These are phyloP conservation scores for Bauhinia variegata DNA, from an alignment of 306 rosid genomes.

Conservation along the genomic window DNA sequence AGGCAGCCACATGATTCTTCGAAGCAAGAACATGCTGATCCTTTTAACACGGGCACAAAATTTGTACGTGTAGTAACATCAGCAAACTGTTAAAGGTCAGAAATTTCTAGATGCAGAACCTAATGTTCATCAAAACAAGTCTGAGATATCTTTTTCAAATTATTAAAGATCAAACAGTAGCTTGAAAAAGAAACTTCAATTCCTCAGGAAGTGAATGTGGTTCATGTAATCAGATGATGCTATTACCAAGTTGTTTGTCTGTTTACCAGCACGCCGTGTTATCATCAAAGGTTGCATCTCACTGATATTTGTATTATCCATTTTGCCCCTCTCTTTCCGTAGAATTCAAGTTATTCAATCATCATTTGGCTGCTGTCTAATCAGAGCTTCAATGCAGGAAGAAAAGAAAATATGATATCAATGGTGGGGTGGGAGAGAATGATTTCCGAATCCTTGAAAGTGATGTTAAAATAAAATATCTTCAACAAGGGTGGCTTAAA, in stretches of 20 bases:
- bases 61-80: conserved; percentile 22
- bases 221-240: no score
- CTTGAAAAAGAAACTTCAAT: conserved; percentile 38
- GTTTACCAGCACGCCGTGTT: no score
- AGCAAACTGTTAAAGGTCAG: conserved; percentile 38
- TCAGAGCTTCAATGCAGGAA: conserved; percentile 34
- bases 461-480: conserved; percentile 47
- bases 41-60: not conserved
- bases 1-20: no score
- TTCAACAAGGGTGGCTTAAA: conserved; percentile 32
- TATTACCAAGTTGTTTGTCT: no score
- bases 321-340: conserved; percentile 7
- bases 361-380: conserved; percentile 50
- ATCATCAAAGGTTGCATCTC: conserved; percentile 35
- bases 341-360: conserved; percentile 27
- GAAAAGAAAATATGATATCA: conserved; percentile 42
- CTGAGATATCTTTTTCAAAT: conserved; percentile 30
- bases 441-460: conserved; percentile 55
- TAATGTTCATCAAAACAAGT: conserved; percentile 25
- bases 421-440: conserved; percentile 56
- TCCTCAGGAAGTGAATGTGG: conserved; percentile 28
- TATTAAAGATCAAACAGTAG: conserved; percentile 33
- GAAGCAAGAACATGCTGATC: conserved; percentile 9
- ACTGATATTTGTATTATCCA: conserved; percentile 26
- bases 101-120: conserved; percentile 25